Percentiles rank a stretch among this genome's conserved stretches.
Conservation (phyloP, 306 rosid genomes). For the Pyrus bretschneideri region DNA sequence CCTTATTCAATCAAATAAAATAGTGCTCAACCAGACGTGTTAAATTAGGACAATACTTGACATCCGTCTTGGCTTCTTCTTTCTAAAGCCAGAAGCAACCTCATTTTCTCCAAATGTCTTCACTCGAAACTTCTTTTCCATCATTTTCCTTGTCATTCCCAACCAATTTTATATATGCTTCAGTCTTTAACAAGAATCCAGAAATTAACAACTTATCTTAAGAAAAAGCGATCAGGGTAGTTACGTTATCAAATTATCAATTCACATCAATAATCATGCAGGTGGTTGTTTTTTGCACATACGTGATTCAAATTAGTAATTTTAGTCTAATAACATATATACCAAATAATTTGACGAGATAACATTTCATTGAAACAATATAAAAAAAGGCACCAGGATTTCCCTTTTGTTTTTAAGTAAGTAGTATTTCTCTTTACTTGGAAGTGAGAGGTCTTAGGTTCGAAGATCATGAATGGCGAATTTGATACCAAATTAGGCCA, state of each 20-base stretch:
- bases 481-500: no score
- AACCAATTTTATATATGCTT: neutral
- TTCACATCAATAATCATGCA: no score
- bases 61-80: constrained; percentile 6
- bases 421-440: no score
- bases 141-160: neutral
- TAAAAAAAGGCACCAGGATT: neutral
- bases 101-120: neutral
- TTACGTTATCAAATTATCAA: neutral
- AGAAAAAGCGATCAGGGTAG: neutral
- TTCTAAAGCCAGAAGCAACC: neutral
- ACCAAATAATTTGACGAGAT: neutral
- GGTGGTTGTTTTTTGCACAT: no score
- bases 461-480: no score
- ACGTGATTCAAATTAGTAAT: neutral
- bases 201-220: neutral
- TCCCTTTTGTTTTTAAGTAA: neutral
- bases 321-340: neutral
- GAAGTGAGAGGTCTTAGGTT: no score
- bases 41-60: neutral
- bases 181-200: neutral
- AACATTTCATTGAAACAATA: neutral
- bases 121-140: neutral
- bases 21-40: constrained; percentile 4
- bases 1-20: neutral